These are phyloP conservation scores for Orbilia blumenaviensis DNA, from an alignment of 2,329 filamentous ascomycete genomes.

Conservation along the genomic window DNA sequence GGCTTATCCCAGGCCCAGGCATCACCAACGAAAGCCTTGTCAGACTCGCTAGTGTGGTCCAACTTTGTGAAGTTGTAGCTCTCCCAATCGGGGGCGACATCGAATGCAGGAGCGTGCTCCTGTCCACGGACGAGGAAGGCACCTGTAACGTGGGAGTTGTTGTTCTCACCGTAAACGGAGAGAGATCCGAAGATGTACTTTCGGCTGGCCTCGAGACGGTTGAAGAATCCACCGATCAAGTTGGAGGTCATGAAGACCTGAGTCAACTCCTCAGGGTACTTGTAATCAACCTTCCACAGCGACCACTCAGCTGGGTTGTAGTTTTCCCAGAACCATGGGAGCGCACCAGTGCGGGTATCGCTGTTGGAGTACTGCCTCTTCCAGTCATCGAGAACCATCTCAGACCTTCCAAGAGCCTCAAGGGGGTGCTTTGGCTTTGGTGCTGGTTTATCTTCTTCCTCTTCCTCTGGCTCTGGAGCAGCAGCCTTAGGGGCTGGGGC, in stretches of 20 bases:
- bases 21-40: conserved; percentile 84
- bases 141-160: conserved; percentile 89
- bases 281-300: conserved; percentile 93
- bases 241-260: conserved; percentile 99
- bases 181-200: conserved; percentile 95
- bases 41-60: conserved; percentile 83
- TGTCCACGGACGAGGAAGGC: conserved; percentile 95
- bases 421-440: conserved; percentile 98
- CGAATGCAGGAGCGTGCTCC: conserved; percentile 84
- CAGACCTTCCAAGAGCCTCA: conserved; percentile 80
- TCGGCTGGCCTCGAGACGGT: conserved; percentile 93
- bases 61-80: conserved; percentile 97
- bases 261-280: conserved; percentile 98
- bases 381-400: conserved; percentile 91
- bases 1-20: conserved; percentile 94
- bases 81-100: conserved; percentile 94
- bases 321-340: conserved; percentile 99
- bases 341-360: conserved; percentile 79
- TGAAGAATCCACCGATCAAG: conserved; percentile 97
- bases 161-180: conserved; percentile 87
- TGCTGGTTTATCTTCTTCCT: conserved; percentile 68
- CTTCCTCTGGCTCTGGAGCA: conserved; percentile 63
- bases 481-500: conserved; percentile 61
- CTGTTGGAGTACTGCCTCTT: conserved; percentile 99
- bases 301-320: conserved; percentile 94